phyloP scores from a whole-genome alignment of 805 yeast species.

The Pichia deserticola region DNA sequence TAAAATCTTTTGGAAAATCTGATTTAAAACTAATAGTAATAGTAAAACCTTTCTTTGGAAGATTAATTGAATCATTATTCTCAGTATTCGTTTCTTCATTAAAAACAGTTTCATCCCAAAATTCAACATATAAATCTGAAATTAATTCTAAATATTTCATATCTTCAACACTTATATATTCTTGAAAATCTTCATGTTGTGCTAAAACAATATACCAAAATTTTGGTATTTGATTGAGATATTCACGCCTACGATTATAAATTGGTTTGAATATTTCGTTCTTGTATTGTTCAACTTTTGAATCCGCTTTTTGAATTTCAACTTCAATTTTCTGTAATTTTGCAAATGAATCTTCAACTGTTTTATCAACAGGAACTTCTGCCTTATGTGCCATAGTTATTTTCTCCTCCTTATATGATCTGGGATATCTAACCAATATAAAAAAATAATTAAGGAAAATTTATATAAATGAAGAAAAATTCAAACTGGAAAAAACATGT shows the following conservation, averaged over 20 bases:
- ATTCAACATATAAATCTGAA: conserved; percentile 53
- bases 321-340: conserved; percentile 50
- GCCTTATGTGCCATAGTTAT: too few relatives aligned
- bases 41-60: conserved; percentile 36
- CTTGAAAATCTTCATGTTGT: conserved; percentile 78
- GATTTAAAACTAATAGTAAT: conserved; percentile 59
- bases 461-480: too few relatives aligned
- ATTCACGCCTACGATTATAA: conserved; percentile 47
- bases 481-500: too few relatives aligned
- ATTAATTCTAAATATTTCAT: conserved; percentile 65
- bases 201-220: conserved; percentile 88
- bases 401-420: too few relatives aligned
- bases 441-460: too few relatives aligned
- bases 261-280: conserved; percentile 48
- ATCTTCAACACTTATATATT: conserved; percentile 69
- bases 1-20: conserved; percentile 29
- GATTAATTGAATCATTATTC: background rate
- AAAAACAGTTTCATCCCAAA: conserved; percentile 34
- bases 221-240: conserved; percentile 50
- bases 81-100: background rate
- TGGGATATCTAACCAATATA: too few relatives aligned
- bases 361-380: background rate
- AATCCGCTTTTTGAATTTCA: conserved; percentile 46
- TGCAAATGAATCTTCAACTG: conserved; percentile 34
- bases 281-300: conserved; percentile 49